phyloP scores from a whole-genome alignment of 202 grass and related monocot genomes.

The Setaria italica region DNA sequence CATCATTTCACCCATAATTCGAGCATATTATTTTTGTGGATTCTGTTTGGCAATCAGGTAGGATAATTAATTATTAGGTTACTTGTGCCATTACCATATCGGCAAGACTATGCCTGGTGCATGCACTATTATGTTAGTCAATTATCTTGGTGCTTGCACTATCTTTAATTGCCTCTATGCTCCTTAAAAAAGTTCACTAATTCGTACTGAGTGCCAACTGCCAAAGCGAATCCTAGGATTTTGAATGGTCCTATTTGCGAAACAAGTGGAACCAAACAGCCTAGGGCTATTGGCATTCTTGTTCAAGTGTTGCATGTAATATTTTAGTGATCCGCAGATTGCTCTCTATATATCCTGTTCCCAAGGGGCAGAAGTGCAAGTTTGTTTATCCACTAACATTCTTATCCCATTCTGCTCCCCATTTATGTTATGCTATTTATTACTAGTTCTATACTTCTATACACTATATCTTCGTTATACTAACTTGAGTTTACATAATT shows the following conservation, averaged over 20 bases:
- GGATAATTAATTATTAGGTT: neutral
- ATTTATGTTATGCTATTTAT: slow-evolving; percentile 25
- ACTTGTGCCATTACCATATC: slow-evolving; percentile 28
- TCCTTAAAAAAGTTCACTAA: slow-evolving; percentile 16
- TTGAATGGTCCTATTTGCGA: neutral
- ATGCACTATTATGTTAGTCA: neutral
- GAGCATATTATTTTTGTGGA: neutral
- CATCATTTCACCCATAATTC: neutral
- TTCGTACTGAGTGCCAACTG: neutral
- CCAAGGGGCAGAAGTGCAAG: slow-evolving; percentile 12
- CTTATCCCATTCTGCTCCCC: slow-evolving; percentile 31
- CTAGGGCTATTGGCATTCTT: neutral
- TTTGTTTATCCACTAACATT: slow-evolving; percentile 21
- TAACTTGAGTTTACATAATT: slow-evolving; percentile 44
- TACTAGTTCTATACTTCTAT: slow-evolving; percentile 34
- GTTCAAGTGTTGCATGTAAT: slow-evolving; percentile 4
- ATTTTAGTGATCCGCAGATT: neutral
- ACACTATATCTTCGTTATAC: slow-evolving; percentile 11
- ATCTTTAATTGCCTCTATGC: slow-evolving; percentile 16
- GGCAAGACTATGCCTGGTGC: neutral
- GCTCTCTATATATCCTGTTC: neutral
- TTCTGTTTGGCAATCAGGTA: neutral
- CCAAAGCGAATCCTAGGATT: slow-evolving; percentile 5
- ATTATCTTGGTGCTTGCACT: slow-evolving; percentile 16
- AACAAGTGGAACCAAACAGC: slow-evolving; percentile 18